Evolutionary conservation across 192 early-diverging fungal genomes (phyloP), one percentile per base, ranked within the genome.

Genomic region (Coemansia sp.): DNA sequence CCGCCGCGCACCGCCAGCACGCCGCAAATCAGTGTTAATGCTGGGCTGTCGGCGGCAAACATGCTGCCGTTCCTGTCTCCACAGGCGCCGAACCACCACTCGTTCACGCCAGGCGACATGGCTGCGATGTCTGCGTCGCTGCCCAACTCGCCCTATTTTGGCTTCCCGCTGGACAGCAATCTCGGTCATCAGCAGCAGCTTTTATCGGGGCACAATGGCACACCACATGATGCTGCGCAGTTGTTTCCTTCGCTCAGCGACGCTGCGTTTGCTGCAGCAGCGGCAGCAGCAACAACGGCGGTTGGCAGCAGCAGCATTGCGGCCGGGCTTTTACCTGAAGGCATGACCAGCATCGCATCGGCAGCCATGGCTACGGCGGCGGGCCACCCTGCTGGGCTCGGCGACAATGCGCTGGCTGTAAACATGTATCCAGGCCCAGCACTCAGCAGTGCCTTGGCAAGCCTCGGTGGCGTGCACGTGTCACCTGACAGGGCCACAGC

Each of bases 131-230:
- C 73, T 0, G 56, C 50, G 49, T 80, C 77, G 35, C 52, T 80
- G 71, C 77, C 77, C 48, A 80, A 70, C 64, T 74, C 77, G 56
- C 77, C 77, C 23, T 74, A 61, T 43, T 62, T 69, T 35, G 64
- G 71, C 1, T 48, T 80, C 14, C 50, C 67, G 38, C 19, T 73
- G 41, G 75, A 77, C 61, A 56, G 45, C 37, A 56, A 29, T 10
- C 25, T 25, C 11, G 38, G 59, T 11, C 57, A 56, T 6, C 59
- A 59, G 31, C 61, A 67, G 50, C 65, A 66, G 57, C 11, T 61
- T 10, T 55, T 61, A n/a, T 43, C 29, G n/a, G 55, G 17, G 12
- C 49, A 57, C 57, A 54, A 57, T 52, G 53, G 53, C 53, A 39
- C 65, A 22, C 50, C 72, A 51, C 66, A 71, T 61, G 74, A 77